Evolutionary conservation across 2,329 filamentous ascomycete genomes (phyloP).

Genomic region (Scedosporium minutisporum): DNA sequence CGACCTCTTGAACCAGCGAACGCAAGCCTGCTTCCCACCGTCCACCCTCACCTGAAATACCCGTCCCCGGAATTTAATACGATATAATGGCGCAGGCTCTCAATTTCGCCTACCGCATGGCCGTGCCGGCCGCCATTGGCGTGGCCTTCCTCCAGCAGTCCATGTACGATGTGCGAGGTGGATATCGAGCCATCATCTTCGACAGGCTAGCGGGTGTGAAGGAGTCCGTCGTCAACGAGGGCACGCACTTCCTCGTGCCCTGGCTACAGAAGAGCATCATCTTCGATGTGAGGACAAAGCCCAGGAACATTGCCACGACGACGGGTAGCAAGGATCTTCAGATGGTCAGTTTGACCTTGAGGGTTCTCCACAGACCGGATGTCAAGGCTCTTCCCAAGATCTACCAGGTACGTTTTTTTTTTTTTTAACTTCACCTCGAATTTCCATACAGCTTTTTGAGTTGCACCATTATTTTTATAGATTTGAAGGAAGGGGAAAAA

Average conservation of each 20-base stretch:
- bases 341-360: constrained; percentile 97
- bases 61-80: neutral
- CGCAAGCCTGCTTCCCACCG: neutral
- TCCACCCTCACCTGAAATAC: neutral
- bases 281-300: constrained; percentile 96
- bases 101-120: constrained; percentile 54
- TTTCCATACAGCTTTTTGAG: neutral
- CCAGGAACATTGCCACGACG: constrained; percentile 92
- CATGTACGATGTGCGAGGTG: constrained; percentile 95
- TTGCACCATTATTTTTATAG: too few species aligned
- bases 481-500: neutral
- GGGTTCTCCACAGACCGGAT: constrained; percentile 89
- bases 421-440: neutral
- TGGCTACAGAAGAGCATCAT: constrained; percentile 93
- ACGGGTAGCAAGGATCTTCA: constrained; percentile 98
- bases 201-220: constrained; percentile 87
- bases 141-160: constrained; percentile 63
- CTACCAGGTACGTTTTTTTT: constrained; percentile 64
- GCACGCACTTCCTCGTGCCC: constrained; percentile 90
- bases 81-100: constrained; percentile 25
- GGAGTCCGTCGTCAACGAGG: constrained; percentile 86
- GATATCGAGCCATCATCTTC: constrained; percentile 93
- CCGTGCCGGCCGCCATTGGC: constrained; percentile 64
- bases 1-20: neutral
- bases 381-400: constrained; percentile 91